A percentile compares a stretch with the other conserved stretches of the same genome.
These are phyloP conservation scores for Thielaviopsis ethacetica DNA, from an alignment of 2,329 filamentous ascomycete genomes.

Conservation along the genomic window DNA sequence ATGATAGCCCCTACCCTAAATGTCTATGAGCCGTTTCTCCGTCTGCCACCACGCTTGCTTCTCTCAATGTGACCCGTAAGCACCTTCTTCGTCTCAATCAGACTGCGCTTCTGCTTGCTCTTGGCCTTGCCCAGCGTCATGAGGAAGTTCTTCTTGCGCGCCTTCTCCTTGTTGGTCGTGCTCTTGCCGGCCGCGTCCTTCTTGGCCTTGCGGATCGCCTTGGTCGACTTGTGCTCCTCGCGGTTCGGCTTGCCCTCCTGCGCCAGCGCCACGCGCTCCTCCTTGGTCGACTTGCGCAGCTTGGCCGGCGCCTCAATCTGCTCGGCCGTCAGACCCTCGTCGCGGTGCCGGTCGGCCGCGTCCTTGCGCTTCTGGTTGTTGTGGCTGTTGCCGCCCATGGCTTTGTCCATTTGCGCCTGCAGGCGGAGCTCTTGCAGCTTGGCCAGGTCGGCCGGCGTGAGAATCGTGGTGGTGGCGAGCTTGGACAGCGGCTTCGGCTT, in stretches of 20 bases:
- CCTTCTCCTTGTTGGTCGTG: conserved; percentile 94
- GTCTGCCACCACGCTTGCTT: conserved; percentile 67
- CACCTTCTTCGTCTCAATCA: conserved; percentile 69
- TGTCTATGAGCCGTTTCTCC: conserved; percentile 43
- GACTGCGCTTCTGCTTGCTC: conserved; percentile 84
- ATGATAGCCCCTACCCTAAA: too few relatives aligned
- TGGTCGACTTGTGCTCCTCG: conserved; percentile 69
- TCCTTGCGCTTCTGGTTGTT: conserved; percentile 31
- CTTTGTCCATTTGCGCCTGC: conserved; percentile 53
- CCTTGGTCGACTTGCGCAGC: conserved; percentile 72
- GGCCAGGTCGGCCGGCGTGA: conserved; percentile 89
- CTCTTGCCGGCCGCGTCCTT: conserved; percentile 85
- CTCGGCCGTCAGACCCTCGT: conserved; percentile 78
- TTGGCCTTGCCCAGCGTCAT: conserved; percentile 97
- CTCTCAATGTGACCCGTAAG: conserved; percentile 68
- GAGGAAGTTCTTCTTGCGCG: conserved; percentile 91
- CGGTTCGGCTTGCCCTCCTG: conserved; percentile 66
- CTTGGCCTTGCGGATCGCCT: conserved; percentile 70
- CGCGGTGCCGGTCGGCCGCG: conserved; percentile 46
- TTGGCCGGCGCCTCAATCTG: conserved; percentile 78
- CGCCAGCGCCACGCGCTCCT: conserved; percentile 72
- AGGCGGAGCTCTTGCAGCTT: conserved; percentile 82
- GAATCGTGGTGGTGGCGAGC: conserved; percentile 80
- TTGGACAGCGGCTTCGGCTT: conserved; percentile 42
- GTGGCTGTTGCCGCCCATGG: conserved; percentile 23